Evolutionary conservation across 306 rosid species (phyloP).

Genomic region (Rubus parviflorus): DNA sequence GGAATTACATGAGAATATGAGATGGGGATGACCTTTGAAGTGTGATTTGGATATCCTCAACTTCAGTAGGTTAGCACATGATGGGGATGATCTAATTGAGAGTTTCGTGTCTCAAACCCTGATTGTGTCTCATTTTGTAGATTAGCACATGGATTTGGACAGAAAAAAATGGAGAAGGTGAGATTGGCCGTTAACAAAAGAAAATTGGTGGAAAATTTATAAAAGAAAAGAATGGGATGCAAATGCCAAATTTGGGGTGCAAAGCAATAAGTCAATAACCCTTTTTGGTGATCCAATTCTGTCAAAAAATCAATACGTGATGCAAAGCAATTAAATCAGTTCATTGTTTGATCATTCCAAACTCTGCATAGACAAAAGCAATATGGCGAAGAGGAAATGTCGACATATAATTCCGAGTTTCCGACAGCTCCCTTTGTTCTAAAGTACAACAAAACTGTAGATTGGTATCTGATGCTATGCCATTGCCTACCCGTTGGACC

Average conservation of each 20-base stretch:
- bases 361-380: not conserved
- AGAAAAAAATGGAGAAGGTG: not conserved
- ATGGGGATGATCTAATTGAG: not conserved
- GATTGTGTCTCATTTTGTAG: too few relatives aligned
- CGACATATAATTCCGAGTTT: not conserved
- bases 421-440: not conserved
- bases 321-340: not conserved
- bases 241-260: not conserved
- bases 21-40: not conserved
- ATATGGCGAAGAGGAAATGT: not conserved
- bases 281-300: too few relatives aligned
- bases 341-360: not conserved
- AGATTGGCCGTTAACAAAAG: too few relatives aligned
- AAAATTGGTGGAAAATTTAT: not conserved
- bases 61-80: not conserved
- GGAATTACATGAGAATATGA: not conserved
- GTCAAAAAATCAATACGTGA: not conserved
- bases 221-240: not conserved
- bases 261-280: too few relatives aligned
- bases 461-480: not conserved
- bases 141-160: too few relatives aligned
- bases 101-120: not conserved
- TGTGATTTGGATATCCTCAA: not conserved
- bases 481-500: not conserved
- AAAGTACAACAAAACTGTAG: constrained; percentile 12